Percentiles rank a stretch among this genome's conserved stretches.
Conservation (phyloP, 495 filamentous ascomycete species). For the Daldinia loculata region DNA sequence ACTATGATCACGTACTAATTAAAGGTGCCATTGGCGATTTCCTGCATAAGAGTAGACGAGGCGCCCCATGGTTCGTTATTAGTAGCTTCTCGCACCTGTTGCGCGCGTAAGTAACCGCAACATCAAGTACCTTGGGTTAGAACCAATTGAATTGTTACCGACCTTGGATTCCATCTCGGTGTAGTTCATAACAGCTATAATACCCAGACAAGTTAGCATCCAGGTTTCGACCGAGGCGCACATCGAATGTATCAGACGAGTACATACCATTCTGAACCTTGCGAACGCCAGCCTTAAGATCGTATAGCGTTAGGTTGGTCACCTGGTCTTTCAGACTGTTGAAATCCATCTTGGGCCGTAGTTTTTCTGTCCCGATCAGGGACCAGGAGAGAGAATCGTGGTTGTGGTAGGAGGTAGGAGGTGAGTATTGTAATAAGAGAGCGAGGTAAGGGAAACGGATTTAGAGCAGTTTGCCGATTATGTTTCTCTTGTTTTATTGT, state of each 20-base stretch:
- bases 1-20: conserved; percentile 77
- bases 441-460: neutral
- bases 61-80: conserved; percentile 99
- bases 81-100: conserved; percentile 90
- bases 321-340: conserved; percentile 85
- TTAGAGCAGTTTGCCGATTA: no score
- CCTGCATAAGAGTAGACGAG: conserved; percentile 86
- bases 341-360: conserved; percentile 75
- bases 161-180: conserved; percentile 99
- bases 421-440: neutral
- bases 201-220: conserved; percentile 27
- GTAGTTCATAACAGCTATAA: conserved; percentile 95
- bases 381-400: conserved; percentile 10
- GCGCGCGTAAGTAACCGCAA: conserved; percentile 29
- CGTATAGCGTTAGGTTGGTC: conserved; percentile 93
- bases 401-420: neutral
- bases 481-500: neutral
- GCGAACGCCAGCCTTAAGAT: conserved; percentile 94
- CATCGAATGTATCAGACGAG: neutral
- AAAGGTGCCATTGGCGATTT: conserved; percentile 97
- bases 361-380: conserved; percentile 28
- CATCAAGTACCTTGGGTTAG: neutral
- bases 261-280: conserved; percentile 96
- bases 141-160: conserved; percentile 35
- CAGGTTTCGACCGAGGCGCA: conserved; percentile 1